These are phyloP conservation scores for Dryadomyces quercus-mongolicae DNA, from an alignment of 2,329 filamentous ascomycete species.

Conservation along the genomic window DNA sequence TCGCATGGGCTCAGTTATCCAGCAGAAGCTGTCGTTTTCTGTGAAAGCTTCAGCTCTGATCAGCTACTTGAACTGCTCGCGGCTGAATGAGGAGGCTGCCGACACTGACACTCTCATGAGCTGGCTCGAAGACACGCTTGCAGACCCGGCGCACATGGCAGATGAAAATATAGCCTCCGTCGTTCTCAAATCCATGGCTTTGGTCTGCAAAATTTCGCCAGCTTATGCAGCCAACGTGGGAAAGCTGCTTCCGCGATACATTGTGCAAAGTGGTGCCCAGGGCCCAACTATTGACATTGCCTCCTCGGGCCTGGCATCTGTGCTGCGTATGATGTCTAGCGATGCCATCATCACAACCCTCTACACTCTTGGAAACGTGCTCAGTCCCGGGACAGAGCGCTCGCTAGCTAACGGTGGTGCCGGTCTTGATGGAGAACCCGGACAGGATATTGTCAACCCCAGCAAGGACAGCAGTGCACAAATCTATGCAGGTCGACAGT, in stretches of 20 bases:
- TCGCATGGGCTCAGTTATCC: conserved; percentile 70
- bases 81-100: conserved; percentile 70
- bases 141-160: conserved; percentile 70
- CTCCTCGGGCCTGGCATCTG: conserved; percentile 71
- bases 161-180: conserved; percentile 65
- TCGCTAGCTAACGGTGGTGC: conserved; percentile 40
- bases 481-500: conserved; percentile 42
- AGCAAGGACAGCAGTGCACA: conserved; percentile 17
- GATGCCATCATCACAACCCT: conserved; percentile 91
- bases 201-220: conserved; percentile 66
- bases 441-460: conserved; percentile 12
- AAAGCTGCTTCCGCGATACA: conserved; percentile 69
- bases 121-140: conserved; percentile 77
- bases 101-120: conserved; percentile 67
- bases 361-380: conserved; percentile 90
- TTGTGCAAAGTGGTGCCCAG: conserved; percentile 70
- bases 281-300: conserved; percentile 61
- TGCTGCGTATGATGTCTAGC: conserved; percentile 72
- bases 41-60: conserved; percentile 75
- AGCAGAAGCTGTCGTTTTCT: conserved; percentile 74
- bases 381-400: conserved; percentile 58
- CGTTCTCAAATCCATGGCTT: conserved; percentile 68
- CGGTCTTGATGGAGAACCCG: conserved; percentile 29
- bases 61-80: conserved; percentile 73
- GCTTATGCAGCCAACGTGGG: conserved; percentile 64